Evolutionary conservation across 2,329 filamentous ascomycete genomes (phyloP), one percentile per base, ranked within the genome.

Genomic region (Pseudocercospora macadamiae): DNA sequence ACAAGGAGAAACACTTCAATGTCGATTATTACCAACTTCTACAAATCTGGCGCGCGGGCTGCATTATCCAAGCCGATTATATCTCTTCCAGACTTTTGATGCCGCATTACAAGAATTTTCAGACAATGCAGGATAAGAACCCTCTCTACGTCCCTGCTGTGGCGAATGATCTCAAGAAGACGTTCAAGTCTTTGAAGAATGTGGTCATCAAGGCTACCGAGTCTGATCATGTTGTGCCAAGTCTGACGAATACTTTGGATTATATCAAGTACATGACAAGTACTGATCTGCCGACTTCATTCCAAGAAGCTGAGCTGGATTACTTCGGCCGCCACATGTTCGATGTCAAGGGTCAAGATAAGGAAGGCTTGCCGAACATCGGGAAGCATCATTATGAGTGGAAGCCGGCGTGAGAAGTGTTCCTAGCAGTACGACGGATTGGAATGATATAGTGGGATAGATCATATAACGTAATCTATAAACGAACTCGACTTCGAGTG

Each of bases 291-390:
- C 87, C 87, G 0, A 89, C 86, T 3, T 81, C 83, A 57, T 89
- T 90, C 68, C 86, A 87, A 75, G 87, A 90, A 73, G 87, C 87
- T 0, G 82, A 90, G 75, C 75, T 90, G 70, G 87, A 90, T 68
- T 89, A 86, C 67, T 90, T 90, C 69, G 87, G 88, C 0, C 80
- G 81, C 34, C 87, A 90, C 71, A 83, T 82, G 75, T 90, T 83
- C 69, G 85, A 89, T 68, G 76, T 80, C 61, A 82, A 82, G 63
- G 79, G 79, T 1, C 82, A 86, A 28, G 69, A 72, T 63, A 78
- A 77, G 49, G 75, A 79, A 2, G 80, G 82, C 1, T 73, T 78
- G 58, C 79, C 83, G 1, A 75, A 74, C 61, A 85, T 82, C 63
- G 86, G 86, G 2, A 79, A 81, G 64, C 79, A 86, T 71, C 85